Conservation (phyloP, 768 basidiomycete species). For the Leccinum incarnatum region DNA sequence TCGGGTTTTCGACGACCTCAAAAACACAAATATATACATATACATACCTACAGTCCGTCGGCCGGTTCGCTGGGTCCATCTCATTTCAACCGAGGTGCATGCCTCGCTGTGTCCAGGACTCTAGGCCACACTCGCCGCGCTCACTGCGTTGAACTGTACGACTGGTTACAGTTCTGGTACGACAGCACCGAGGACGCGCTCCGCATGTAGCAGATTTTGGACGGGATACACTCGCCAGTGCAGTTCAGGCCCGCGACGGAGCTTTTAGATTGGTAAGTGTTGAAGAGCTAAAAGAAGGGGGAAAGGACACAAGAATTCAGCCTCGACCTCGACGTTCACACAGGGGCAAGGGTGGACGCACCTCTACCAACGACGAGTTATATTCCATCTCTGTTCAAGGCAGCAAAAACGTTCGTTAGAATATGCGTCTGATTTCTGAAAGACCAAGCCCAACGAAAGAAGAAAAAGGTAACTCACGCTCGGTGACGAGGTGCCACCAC, state of each 20-base stretch:
- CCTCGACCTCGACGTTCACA: neutral
- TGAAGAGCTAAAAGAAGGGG: slow-evolving; percentile 46
- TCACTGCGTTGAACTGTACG: slow-evolving; percentile 58
- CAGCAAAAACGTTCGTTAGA: neutral
- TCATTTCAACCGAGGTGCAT: neutral
- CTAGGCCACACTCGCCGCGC: neutral
- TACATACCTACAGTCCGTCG: neutral
- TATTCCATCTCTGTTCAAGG: slow-evolving; percentile 22
- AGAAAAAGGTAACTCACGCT: slow-evolving; percentile 40
- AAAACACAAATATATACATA: neutral
- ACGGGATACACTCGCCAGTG: slow-evolving; percentile 50
- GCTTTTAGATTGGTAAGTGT: slow-evolving; percentile 67
- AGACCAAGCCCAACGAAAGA: neutral
- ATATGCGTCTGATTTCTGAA: neutral
- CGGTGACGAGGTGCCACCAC: slow-evolving; percentile 77
- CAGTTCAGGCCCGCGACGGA: slow-evolving; percentile 52
- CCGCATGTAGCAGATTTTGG: slow-evolving; percentile 72
- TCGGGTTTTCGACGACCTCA: neutral
- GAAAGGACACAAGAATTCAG: neutral
- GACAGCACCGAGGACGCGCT: slow-evolving; percentile 64
- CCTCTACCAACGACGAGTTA: slow-evolving; percentile 22
- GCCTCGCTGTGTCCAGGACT: neutral
- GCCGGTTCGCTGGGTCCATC: neutral
- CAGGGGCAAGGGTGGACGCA: slow-evolving; percentile 1
- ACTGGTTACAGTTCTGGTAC: slow-evolving; percentile 53